Percentiles rank a stretch among this genome's conserved stretches.
phyloP scores from a whole-genome alignment of 2,329 filamentous ascomycete genomes.

The Ascochyta viciae-villosae region DNA sequence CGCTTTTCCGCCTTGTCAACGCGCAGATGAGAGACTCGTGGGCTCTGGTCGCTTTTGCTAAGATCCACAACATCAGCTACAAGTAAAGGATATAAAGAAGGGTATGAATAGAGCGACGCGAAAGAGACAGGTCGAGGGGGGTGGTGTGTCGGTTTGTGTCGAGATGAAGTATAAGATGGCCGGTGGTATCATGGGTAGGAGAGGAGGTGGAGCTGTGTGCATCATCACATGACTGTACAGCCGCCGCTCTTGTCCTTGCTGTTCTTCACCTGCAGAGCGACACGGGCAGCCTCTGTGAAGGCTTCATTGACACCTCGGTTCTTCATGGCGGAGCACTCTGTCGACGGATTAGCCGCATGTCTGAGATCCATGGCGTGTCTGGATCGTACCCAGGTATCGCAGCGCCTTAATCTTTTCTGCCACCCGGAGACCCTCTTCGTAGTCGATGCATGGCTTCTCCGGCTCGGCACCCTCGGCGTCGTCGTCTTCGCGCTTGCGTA shows the following conservation, averaged over 20 bases:
- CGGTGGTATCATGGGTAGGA: background rate
- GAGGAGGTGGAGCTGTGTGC: constrained; percentile 12
- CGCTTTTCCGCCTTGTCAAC: background rate
- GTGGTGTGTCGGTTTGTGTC: constrained; percentile 7
- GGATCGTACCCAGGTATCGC: constrained; percentile 76
- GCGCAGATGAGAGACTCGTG: background rate
- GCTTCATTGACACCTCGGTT: constrained; percentile 98
- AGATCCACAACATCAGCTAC: constrained; percentile 10
- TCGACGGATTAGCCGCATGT: constrained; percentile 13
- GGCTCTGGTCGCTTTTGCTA: constrained; percentile 1
- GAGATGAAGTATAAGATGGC: background rate
- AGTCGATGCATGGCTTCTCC: constrained; percentile 75
- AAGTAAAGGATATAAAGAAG: constrained; percentile 16
- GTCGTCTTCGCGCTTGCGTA: constrained; percentile 76
- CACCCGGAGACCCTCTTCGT: constrained; percentile 89
- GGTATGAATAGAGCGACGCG: constrained; percentile 20
- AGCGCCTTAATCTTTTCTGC: constrained; percentile 90
- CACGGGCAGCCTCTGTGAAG: constrained; percentile 95
- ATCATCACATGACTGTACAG: constrained; percentile 45
- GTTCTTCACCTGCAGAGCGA: constrained; percentile 72
- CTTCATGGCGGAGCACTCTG: constrained; percentile 97
- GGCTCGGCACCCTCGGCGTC: constrained; percentile 58
- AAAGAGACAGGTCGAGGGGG: background rate
- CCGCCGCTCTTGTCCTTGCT: constrained; percentile 56
- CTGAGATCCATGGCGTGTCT: too few species aligned